phyloP scores from a whole-genome alignment of 1,284 basidiomycete species.

The Puccinia novopanici region DNA sequence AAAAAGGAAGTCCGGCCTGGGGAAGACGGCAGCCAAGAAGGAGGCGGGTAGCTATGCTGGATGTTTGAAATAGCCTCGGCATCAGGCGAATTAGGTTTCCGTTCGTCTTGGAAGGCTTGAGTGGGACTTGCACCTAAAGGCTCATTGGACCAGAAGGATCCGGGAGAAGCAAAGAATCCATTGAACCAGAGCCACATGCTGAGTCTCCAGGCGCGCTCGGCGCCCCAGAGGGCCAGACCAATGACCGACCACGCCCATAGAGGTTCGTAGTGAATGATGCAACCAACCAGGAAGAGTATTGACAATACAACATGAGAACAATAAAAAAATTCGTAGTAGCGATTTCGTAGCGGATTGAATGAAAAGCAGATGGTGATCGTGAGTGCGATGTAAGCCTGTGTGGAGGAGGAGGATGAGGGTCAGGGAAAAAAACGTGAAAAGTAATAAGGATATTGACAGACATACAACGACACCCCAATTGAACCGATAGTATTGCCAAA shows the following conservation, averaged over 20 bases:
- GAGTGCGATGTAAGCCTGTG: conserved; percentile 70
- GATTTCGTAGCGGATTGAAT: conserved; percentile 67
- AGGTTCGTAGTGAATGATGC: conserved; percentile 48
- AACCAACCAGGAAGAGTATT: conserved; percentile 46
- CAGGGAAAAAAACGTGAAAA: not conserved
- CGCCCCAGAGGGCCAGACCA: conserved; percentile 39
- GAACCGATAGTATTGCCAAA: conserved; percentile 72
- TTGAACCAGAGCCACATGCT: conserved; percentile 42
- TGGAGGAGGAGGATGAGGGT: not conserved
- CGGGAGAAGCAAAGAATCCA: conserved; percentile 22
- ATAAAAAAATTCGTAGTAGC: conserved; percentile 67
- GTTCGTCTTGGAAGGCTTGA: not conserved
- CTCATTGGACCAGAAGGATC: conserved; percentile 32
- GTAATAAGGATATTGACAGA: conserved; percentile 52
- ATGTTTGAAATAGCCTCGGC: not conserved
- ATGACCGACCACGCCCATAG: conserved; percentile 50
- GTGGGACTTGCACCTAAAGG: not conserved
- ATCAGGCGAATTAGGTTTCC: not conserved
- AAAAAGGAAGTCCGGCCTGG: conserved; percentile 24
- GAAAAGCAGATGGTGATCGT: conserved; percentile 71
- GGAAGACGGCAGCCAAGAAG: conserved; percentile 9
- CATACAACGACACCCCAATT: conserved; percentile 72
- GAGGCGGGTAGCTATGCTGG: conserved; percentile 9
- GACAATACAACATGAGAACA: conserved; percentile 44
- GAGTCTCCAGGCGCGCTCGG: conserved; percentile 34